Conservation (phyloP, 345 rosid genomes). For the Brassica juncea region DNA sequence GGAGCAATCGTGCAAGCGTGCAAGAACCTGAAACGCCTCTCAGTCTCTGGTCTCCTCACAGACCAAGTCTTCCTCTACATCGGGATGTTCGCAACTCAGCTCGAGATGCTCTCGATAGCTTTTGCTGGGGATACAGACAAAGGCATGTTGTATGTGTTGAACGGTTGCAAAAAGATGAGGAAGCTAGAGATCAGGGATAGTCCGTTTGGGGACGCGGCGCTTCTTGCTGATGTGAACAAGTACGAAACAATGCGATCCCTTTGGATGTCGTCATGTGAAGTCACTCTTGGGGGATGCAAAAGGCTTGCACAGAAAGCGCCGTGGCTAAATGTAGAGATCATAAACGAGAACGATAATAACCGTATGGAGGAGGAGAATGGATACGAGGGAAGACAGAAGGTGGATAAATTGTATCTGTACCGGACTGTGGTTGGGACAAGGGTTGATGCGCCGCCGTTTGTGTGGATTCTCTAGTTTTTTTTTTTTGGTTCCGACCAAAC, state of each 20-base stretch:
- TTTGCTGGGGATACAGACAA: slow-evolving; percentile 87
- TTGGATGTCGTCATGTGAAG: slow-evolving; percentile 99
- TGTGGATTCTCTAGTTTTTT: slow-evolving; percentile 64
- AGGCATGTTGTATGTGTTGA: slow-evolving; percentile 83
- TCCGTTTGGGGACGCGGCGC: slow-evolving; percentile 87
- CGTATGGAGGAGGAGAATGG: slow-evolving; percentile 28
- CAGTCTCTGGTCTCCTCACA: slow-evolving; percentile 75
- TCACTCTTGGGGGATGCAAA: slow-evolving; percentile 90
- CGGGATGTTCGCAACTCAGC: slow-evolving; percentile 75
- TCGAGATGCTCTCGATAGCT: slow-evolving; percentile 95
- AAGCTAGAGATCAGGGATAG: slow-evolving; percentile 89
- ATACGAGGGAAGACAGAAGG: slow-evolving; percentile 49
- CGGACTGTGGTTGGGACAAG: slow-evolving; percentile 79
- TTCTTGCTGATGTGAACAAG: slow-evolving; percentile 78
- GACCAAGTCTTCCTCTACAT: slow-evolving; percentile 85
- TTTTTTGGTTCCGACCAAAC: slow-evolving; percentile 6
- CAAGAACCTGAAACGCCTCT: slow-evolving; percentile 71
- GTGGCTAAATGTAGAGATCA: slow-evolving; percentile 81
- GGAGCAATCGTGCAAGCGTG: slow-evolving; percentile 90
- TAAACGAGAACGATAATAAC: slow-evolving; percentile 40
- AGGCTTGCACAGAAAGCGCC: slow-evolving; percentile 71
- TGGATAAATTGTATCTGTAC: slow-evolving; percentile 78
- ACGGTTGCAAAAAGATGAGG: slow-evolving; percentile 86
- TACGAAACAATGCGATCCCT: slow-evolving; percentile 99
- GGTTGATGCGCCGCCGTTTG: slow-evolving; percentile 73